These are phyloP conservation scores for Xanthoconium purpureum DNA, from an alignment of 768 basidiomycete species.

Conservation along the genomic window DNA sequence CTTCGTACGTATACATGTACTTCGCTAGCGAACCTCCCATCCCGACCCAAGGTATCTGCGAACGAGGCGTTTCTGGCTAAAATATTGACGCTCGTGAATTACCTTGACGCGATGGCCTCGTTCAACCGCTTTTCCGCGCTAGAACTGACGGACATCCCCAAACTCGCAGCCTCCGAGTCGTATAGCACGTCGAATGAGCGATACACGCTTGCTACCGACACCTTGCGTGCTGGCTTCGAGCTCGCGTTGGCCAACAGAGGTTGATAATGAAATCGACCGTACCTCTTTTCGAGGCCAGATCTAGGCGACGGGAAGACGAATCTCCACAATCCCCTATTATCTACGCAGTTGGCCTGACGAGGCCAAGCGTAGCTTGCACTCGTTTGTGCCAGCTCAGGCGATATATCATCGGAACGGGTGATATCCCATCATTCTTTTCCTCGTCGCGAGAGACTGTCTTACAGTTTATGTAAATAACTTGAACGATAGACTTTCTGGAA, in stretches of 20 bases:
- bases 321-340: too few species aligned
- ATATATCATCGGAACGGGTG: too few species aligned
- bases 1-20: slow-evolving; percentile 53
- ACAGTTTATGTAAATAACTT: too few species aligned
- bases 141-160: slow-evolving; percentile 50
- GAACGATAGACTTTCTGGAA: too few species aligned
- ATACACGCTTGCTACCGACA: slow-evolving; percentile 45
- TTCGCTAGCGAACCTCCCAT: slow-evolving; percentile 42
- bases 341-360: too few species aligned
- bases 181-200: slow-evolving; percentile 53
- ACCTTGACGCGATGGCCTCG: slow-evolving; percentile 35
- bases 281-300: too few species aligned
- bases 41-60: slow-evolving; percentile 29
- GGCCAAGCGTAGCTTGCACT: too few species aligned
- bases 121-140: slow-evolving; percentile 61
- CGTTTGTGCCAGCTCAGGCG: too few species aligned
- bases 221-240: slow-evolving; percentile 48
- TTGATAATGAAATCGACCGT: too few species aligned
- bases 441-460: too few species aligned
- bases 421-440: too few species aligned
- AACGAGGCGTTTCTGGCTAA: slow-evolving; percentile 40
- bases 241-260: slow-evolving; percentile 39
- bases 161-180: slow-evolving; percentile 43
- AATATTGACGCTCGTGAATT: slow-evolving; percentile 48
- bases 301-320: too few species aligned